Conservation (phyloP, 805 yeast species). For the Kluyveromyces nonfermentans region DNA sequence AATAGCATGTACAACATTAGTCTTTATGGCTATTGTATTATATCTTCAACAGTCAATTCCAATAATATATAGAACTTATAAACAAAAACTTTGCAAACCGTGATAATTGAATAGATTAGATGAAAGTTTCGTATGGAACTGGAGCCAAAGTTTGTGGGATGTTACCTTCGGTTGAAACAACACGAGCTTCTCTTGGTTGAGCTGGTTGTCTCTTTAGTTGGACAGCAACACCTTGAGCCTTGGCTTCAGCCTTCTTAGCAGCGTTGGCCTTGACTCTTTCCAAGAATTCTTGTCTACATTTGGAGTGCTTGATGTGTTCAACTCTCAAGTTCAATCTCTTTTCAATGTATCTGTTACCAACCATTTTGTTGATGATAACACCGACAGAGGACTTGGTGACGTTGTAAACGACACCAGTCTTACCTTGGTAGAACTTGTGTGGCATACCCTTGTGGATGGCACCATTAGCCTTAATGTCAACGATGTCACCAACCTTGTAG, state of each 20-base stretch:
- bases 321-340: constrained; percentile 97
- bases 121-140: constrained; percentile 98
- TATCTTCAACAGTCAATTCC: constrained; percentile 4
- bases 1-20: neutral
- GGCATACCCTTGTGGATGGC: constrained; percentile 99
- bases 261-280: constrained; percentile 98
- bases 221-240: constrained; percentile 84
- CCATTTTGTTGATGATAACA: constrained; percentile 96
- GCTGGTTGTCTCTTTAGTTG: constrained; percentile 97
- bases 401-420: constrained; percentile 98
- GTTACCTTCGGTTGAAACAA: constrained; percentile 72
- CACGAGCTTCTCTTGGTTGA: constrained; percentile 90
- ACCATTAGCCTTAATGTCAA: constrained; percentile 99
- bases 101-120: constrained; percentile 42
- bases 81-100: constrained; percentile 5
- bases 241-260: constrained; percentile 87
- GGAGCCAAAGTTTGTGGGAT: constrained; percentile 97
- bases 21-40: constrained; percentile 3
- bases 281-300: constrained; percentile 98
- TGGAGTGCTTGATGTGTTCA: constrained; percentile 99
- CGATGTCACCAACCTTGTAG: constrained; percentile 99
- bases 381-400: constrained; percentile 98
- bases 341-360: constrained; percentile 98
- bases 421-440: constrained; percentile 99
- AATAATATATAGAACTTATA: constrained; percentile 5